Conservation (phyloP, 768 basidiomycete species). For the Chalciporus piperatus region DNA sequence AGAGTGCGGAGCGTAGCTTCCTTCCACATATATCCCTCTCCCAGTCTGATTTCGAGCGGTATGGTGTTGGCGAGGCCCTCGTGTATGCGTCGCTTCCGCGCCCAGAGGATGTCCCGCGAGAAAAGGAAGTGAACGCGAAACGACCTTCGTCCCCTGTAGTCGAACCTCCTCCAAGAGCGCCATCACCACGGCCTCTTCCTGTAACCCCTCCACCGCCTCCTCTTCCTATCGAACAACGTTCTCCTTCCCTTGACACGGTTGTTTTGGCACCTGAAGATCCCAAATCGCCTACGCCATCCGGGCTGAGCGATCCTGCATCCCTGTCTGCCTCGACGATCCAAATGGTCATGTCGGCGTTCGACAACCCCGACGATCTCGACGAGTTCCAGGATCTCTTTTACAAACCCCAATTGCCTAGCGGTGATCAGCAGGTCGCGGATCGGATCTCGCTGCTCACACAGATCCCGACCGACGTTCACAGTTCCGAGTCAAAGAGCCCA, state of each 20-base stretch:
- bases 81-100: constrained; percentile 38
- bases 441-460: constrained; percentile 5
- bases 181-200: neutral
- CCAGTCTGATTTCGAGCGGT: constrained; percentile 40
- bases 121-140: neutral
- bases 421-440: constrained; percentile 2
- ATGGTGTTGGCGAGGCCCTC: constrained; percentile 64
- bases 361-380: constrained; percentile 65
- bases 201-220: neutral
- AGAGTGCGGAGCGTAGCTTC: neutral
- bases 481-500: constrained; percentile 34
- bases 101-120: neutral
- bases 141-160: neutral
- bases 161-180: neutral
- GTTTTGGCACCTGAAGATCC: constrained; percentile 39
- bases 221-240: neutral
- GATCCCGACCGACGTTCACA: constrained; percentile 31
- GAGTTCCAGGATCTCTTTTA: constrained; percentile 75
- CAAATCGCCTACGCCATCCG: constrained; percentile 3
- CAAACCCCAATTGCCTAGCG: constrained; percentile 33
- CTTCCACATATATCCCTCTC: constrained; percentile 27
- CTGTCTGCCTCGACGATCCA: constrained; percentile 39
- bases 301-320: constrained; percentile 11
- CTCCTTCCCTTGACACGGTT: neutral
- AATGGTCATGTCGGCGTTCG: constrained; percentile 44